Evolutionary conservation across 2,329 filamentous ascomycete genomes (phyloP).

Genomic region (Eutypella sp.): DNA sequence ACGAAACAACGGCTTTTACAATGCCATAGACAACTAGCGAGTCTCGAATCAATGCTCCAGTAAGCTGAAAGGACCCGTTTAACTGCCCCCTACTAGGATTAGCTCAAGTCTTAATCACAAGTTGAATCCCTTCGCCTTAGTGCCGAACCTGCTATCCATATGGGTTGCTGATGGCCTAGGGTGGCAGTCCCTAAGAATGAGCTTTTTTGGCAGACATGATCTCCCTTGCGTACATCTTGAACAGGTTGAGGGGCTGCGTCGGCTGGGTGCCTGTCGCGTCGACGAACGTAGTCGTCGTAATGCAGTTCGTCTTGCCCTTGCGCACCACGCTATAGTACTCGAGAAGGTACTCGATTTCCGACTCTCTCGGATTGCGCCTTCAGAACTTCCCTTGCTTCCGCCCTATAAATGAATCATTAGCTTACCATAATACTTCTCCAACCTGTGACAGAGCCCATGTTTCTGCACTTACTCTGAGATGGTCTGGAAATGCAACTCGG

Average conservation of each 20-base stretch:
- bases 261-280: conserved; percentile 42
- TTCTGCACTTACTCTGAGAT: conserved; percentile 35
- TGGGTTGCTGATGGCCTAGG: too few species aligned
- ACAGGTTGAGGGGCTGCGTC: conserved; percentile 43
- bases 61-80: too few species aligned
- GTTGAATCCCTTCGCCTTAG: too few species aligned
- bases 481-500: conserved; percentile 39
- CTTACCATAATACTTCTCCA: not conserved
- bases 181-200: too few species aligned
- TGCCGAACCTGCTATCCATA: too few species aligned
- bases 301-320: conserved; percentile 50
- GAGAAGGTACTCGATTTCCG: conserved; percentile 42
- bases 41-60: too few species aligned
- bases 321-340: conserved; percentile 49
- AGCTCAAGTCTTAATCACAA: too few species aligned
- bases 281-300: conserved; percentile 45
- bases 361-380: conserved; percentile 29
- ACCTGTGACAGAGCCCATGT: not conserved
- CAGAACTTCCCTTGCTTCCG: conserved; percentile 29
- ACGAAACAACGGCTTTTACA: too few species aligned
- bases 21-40: too few species aligned
- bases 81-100: too few species aligned
- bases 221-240: conserved; percentile 38
- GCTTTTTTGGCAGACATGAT: conserved; percentile 32
- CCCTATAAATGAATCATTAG: conserved; percentile 8